Base-by-base conservation (phyloP, 2,329 filamentous ascomycete species). In the Allantophomopsis lycopodina region DNA sequence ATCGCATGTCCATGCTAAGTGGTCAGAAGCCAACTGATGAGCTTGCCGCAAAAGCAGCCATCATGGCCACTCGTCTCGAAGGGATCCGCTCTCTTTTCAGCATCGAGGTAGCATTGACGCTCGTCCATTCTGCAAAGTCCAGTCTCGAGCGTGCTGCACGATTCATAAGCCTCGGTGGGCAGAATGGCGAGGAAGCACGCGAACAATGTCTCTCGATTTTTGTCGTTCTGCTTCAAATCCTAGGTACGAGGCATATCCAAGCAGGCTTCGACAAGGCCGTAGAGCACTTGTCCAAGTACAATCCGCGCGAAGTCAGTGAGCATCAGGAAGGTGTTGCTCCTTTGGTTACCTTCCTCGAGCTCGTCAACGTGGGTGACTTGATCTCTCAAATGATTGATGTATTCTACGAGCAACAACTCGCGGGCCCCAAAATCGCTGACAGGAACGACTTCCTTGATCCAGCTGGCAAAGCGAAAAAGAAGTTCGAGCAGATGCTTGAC, bases 341-440 rank as follows among this genome's bases (percentile, higher is more conserved):
- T 2, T 71, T 98, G 4, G 87, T 95, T 35, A 95, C 85, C 1
- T 98, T 98, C 53, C 76, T 98, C 44, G 91, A 98, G 61, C 73
- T 98, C 20, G 91, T 98, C 57, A 98, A 98, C 55, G 89, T 98
- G 1, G 91, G 91, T 42, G 91, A 98, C 57, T 69, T 98, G 42
- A 98, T 98, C 50, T 86, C 93, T 43, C 91, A 98, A 59, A 98
- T 98, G 91, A 77, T 98, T 42, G 91, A 98, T 56, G 87, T 98
- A 28, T 98, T 98, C 57, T 98, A 94, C 61, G 83, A 94, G 56
- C 91, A 96, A 61, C 91, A 98, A 62, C 73, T 98, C 20, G 77
- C 87, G 5, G 73, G 76, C 1, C 75, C 83, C 12, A 83, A 83
- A 51, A 78, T 98, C 39, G 83, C 83, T 1, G 89, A 96, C 55